Evolutionary conservation across 345 rosid species (phyloP).

Genomic region (Toxicodendron radicans): DNA sequence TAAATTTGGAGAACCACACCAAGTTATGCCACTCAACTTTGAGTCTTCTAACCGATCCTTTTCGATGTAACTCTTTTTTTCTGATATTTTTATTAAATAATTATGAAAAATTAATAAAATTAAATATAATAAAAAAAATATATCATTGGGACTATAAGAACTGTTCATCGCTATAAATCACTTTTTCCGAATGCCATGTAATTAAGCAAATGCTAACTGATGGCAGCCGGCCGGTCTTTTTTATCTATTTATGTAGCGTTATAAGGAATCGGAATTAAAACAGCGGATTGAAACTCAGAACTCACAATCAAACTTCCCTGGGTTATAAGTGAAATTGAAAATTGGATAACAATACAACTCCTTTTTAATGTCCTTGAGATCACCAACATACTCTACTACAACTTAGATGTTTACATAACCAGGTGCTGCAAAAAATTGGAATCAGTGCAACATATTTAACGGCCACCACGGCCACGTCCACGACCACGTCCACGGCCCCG

Average conservation of each 20-base stretch:
- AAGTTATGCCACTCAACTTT: no score
- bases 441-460: constrained; percentile 35
- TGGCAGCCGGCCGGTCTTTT: no score
- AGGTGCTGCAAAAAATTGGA: constrained; percentile 26
- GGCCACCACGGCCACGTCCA: constrained; percentile 72
- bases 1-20: no score
- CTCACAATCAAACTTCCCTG: constrained; percentile 11
- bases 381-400: constrained; percentile 28
- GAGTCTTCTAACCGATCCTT: no score
- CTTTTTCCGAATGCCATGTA: no score
- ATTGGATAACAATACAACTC: constrained; percentile 14
- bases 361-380: constrained; percentile 19
- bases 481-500: constrained; percentile 79
- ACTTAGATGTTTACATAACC: constrained; percentile 32
- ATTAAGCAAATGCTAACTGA: no score
- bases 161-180: no score
- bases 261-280: not conserved
- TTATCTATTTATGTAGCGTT: not conserved
- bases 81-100: no score
- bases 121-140: no score
- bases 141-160: no score
- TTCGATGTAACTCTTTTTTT: no score
- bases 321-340: not conserved
- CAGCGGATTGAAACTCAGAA: not conserved
- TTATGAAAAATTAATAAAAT: no score